phyloP scores from a whole-genome alignment of 495 filamentous ascomycete species.

The Daldinia childiae region DNA sequence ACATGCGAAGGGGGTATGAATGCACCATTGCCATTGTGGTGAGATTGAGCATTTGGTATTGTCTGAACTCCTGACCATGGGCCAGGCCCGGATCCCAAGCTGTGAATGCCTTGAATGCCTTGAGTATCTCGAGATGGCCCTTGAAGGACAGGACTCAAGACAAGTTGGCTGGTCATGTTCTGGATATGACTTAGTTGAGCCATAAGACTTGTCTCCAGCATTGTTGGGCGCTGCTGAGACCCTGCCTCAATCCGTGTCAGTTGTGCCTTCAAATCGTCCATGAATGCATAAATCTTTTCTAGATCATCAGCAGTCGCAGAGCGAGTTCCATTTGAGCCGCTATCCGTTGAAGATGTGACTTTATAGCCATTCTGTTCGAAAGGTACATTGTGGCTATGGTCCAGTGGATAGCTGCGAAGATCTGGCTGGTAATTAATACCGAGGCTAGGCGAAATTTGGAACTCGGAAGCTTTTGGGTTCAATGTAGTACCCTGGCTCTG shows the following conservation, averaged over 20 bases:
- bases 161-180: background rate
- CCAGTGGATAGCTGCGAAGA: background rate
- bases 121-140: background rate
- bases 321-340: background rate
- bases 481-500: conserved; percentile 15
- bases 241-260: conserved; percentile 7
- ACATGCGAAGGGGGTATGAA: background rate
- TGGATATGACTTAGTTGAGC: conserved; percentile 1
- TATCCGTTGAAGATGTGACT: background rate
- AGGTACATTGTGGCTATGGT: background rate
- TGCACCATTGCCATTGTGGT: background rate
- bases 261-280: background rate
- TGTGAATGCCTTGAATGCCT: background rate
- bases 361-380: background rate
- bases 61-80: background rate
- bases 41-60: background rate
- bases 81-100: background rate
- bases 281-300: background rate
- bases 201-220: background rate
- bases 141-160: background rate
- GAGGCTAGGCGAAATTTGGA: conserved; percentile 8
- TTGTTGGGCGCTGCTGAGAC: background rate
- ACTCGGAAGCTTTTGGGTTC: conserved; percentile 41
- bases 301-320: background rate
- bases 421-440: background rate